These are phyloP conservation scores for Exophiala sideris DNA, from an alignment of 2,329 filamentous ascomycete species.

Conservation along the genomic window DNA sequence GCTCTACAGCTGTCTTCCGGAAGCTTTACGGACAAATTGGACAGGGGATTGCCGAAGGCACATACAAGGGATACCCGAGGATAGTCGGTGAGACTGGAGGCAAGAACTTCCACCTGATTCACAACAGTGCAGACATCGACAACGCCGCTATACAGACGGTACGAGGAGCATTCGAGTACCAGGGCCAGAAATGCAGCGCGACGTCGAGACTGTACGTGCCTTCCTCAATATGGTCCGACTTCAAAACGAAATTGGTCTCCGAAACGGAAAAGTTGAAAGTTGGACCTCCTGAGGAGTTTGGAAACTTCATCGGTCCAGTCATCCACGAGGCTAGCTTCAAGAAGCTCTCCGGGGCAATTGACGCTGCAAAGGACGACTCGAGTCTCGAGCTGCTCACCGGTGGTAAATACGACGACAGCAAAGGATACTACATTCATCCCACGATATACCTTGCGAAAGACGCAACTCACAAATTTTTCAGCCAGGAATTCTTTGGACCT, in stretches of 20 bases:
- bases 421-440: conserved; percentile 73
- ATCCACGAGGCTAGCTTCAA: conserved; percentile 74
- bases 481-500: conserved; percentile 73
- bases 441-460: conserved; percentile 70
- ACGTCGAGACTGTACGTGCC: conserved; percentile 72
- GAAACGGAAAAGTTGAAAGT: conserved; percentile 65
- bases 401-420: conserved; percentile 67
- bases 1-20: conserved; percentile 80
- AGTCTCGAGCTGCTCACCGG: conserved; percentile 67
- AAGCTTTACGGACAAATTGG: conserved; percentile 81
- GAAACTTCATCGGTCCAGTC: conserved; percentile 75
- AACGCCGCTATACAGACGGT: conserved; percentile 74
- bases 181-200: conserved; percentile 80
- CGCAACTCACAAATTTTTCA: conserved; percentile 66
- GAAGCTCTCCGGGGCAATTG: conserved; percentile 69
- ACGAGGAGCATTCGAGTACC: conserved; percentile 76
- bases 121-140: conserved; percentile 66
- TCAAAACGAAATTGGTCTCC: conserved; percentile 61
- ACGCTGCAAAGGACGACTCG: conserved; percentile 66
- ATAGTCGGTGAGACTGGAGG: conserved; percentile 81
- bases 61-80: conserved; percentile 73
- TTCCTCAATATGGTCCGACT: conserved; percentile 65
- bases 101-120: conserved; percentile 81
- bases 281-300: conserved; percentile 62
- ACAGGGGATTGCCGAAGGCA: conserved; percentile 70